These are phyloP conservation scores for Massariosphaeria phaeospora DNA, from an alignment of 495 filamentous ascomycete genomes.

Conservation along the genomic window DNA sequence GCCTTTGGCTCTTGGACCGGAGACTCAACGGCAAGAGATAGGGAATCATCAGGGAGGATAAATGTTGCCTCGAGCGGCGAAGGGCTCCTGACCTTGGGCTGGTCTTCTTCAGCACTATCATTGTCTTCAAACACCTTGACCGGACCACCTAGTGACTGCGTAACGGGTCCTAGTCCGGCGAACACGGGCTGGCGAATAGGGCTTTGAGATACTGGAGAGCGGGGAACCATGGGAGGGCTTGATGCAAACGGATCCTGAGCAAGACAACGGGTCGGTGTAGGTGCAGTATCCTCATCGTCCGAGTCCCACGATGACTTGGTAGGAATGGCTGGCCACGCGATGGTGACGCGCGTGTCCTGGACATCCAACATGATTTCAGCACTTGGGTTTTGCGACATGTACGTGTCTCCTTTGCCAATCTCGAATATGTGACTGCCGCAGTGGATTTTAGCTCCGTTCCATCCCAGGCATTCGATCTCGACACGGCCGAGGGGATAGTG, in stretches of 20 bases:
- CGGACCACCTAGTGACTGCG: constrained; percentile 42
- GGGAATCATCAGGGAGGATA: constrained; percentile 15
- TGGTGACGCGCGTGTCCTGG: constrained; percentile 80
- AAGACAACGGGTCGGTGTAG: constrained; percentile 43
- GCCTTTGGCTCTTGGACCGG: constrained; percentile 15
- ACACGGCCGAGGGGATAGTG: constrained; percentile 55
- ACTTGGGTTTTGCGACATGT: constrained; percentile 82
- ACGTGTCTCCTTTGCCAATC: constrained; percentile 79
- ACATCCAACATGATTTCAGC: constrained; percentile 95
- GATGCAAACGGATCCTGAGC: constrained; percentile 44
- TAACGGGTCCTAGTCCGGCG: constrained; percentile 37
- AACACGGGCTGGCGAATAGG: constrained; percentile 24
- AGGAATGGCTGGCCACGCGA: constrained; percentile 69
- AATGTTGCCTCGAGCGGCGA: constrained; percentile 21
- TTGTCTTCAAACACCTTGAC: constrained; percentile 62
- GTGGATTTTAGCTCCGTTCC: constrained; percentile 93
- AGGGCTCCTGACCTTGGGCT: constrained; percentile 5
- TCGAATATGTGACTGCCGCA: constrained; percentile 86
- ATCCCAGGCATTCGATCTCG: constrained; percentile 83
- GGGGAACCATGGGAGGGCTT: constrained; percentile 61
- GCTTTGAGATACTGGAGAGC: constrained; percentile 29
- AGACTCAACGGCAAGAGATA: constrained; percentile 3
- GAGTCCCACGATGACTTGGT: constrained; percentile 56
- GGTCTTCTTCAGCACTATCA: constrained; percentile 41
- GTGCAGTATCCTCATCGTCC: constrained; percentile 31